phyloP scores from a whole-genome alignment of 1,284 basidiomycete species.

The Fomitopsis palustris region DNA sequence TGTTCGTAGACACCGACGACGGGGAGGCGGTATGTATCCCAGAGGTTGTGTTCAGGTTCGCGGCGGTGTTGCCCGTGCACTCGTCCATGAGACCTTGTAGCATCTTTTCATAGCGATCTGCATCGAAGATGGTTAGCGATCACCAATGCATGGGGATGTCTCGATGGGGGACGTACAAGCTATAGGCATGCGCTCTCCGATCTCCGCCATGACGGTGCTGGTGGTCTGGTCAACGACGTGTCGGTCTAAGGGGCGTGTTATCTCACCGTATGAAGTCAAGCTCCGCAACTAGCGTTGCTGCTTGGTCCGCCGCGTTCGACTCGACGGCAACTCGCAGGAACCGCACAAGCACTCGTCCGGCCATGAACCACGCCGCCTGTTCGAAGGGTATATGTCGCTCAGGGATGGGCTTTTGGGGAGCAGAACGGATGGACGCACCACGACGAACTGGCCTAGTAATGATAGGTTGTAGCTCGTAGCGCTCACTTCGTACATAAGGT shows the following conservation, averaged over 20 bases:
- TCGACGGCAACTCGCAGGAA: constrained; percentile 59
- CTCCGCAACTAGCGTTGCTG: constrained; percentile 54
- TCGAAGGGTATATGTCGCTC: neutral
- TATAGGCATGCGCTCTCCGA: constrained; percentile 62
- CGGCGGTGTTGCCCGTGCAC: neutral
- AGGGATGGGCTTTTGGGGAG: constrained; percentile 1
- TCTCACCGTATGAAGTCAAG: constrained; percentile 63
- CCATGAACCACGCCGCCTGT: constrained; percentile 67
- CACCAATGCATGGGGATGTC: neutral
- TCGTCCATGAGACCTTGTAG: constrained; percentile 39
- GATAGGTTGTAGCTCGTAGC: constrained; percentile 70
- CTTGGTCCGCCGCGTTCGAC: constrained; percentile 47
- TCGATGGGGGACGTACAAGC: constrained; percentile 35
- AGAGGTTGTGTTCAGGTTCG: neutral
- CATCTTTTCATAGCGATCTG: constrained; percentile 61
- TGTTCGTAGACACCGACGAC: too few species aligned
- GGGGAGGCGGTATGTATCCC: too few species aligned
- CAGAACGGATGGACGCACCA: constrained; percentile 36
- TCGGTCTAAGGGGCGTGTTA: neutral
- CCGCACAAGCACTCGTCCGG: constrained; percentile 60
- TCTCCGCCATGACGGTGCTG: constrained; percentile 56
- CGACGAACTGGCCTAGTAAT: constrained; percentile 57
- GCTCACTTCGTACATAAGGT: constrained; percentile 63
- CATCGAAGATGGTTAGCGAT: neutral
- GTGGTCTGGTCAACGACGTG: constrained; percentile 3